A percentile compares a stretch with the other conserved stretches of the same genome.
These are phyloP conservation scores for Euphorbia pulcherrima DNA, from an alignment of 345 rosid genomes.

Conservation along the genomic window DNA sequence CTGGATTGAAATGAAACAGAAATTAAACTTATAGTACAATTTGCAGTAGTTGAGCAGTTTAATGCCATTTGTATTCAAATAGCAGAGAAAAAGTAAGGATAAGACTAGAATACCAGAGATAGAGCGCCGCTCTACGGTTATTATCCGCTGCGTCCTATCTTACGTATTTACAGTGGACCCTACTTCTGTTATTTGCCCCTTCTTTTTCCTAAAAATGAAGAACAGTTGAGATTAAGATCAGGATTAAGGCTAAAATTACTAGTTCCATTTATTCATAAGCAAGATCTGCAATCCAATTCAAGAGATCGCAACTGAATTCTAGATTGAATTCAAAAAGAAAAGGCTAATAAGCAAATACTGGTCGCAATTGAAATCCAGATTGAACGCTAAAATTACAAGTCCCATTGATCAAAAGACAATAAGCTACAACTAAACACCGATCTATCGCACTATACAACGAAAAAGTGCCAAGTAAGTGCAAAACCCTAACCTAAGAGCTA, in stretches of 20 bases:
- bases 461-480: too few relatives aligned
- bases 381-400: too few relatives aligned
- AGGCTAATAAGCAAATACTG: too few relatives aligned
- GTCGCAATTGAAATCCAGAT: too few relatives aligned
- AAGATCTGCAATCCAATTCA: not conserved
- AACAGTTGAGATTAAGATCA: not conserved
- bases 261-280: not conserved
- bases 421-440: too few relatives aligned
- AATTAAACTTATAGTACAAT: slow-evolving; percentile 16
- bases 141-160: not conserved
- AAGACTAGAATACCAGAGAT: not conserved
- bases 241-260: not conserved
- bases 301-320: not conserved
- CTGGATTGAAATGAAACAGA: slow-evolving; percentile 29
- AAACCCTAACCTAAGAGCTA: slow-evolving; percentile 20
- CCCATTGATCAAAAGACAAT: too few relatives aligned
- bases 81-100: not conserved
- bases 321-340: too few relatives aligned
- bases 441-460: too few relatives aligned
- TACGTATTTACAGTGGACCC: not conserved
- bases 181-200: too few relatives aligned
- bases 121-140: not conserved
- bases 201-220: not conserved
- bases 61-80: slow-evolving; percentile 20
- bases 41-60: slow-evolving; percentile 16